These are phyloP conservation scores for Solanum bukasovii DNA, from an alignment of 257 asterid species.

Conservation along the genomic window DNA sequence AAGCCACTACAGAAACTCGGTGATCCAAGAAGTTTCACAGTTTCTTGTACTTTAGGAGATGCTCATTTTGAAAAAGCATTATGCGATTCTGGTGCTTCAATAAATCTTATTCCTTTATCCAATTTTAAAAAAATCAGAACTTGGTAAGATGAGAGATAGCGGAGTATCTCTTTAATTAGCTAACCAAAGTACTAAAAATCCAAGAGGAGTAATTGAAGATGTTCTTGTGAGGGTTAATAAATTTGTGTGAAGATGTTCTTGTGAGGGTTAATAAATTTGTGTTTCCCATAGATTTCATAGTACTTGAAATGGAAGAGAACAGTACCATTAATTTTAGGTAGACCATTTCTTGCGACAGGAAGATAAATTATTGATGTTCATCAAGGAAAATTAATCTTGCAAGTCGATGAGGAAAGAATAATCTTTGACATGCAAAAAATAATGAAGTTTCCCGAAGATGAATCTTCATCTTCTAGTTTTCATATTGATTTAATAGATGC, in stretches of 20 bases:
- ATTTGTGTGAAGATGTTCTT: not conserved
- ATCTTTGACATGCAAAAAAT: not conserved
- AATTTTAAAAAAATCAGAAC: not conserved
- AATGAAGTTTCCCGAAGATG: not conserved
- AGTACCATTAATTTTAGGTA: not conserved
- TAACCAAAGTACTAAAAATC: not conserved
- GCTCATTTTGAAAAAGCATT: not conserved
- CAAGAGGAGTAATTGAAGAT: not conserved
- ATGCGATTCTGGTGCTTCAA: not conserved
- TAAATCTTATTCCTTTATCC: not conserved
- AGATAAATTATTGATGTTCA: not conserved
- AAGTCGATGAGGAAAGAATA: not conserved
- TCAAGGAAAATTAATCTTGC: not conserved
- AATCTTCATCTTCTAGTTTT: not conserved
- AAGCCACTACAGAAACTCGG: not conserved
- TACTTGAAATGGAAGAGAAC: not conserved
- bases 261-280: not conserved
- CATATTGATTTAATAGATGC: not conserved
- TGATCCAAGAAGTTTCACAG: not conserved
- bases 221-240: no score
- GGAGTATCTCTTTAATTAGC: not conserved
- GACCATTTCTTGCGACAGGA: not conserved
- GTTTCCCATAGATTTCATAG: not conserved
- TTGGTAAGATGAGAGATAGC: not conserved
- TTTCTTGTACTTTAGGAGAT: not conserved